Percentiles rank a stretch among this genome's conserved stretches.
Conservation (phyloP, 1,284 basidiomycete species). For the Tilletia horrida region DNA sequence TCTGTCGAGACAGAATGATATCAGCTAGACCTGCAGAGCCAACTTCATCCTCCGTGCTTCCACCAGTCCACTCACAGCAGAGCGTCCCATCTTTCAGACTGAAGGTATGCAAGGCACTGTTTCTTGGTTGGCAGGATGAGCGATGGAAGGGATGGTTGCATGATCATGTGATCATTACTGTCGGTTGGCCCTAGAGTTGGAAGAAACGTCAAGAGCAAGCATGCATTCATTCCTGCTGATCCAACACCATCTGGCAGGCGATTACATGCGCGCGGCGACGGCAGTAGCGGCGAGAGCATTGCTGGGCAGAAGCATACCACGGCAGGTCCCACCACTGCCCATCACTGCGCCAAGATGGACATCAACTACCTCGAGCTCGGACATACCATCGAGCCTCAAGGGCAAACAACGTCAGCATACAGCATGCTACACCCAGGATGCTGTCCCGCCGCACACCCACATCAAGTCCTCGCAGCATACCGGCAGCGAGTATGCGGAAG, state of each 20-base stretch:
- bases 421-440: background rate
- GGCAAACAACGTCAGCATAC: constrained; percentile 9
- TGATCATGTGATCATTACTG: background rate
- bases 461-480: no score
- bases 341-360: no score
- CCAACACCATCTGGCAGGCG: constrained; percentile 3
- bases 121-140: no score
- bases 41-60: background rate
- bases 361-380: background rate
- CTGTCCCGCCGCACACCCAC: background rate
- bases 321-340: no score
- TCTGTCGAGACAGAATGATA: background rate
- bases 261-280: background rate
- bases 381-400: background rate
- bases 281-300: background rate
- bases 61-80: background rate
- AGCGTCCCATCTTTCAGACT: constrained; percentile 13
- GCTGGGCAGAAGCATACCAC: no score
- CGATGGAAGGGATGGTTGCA: background rate
- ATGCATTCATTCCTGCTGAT: background rate
- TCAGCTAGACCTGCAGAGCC: no score
- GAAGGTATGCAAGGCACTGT: no score
- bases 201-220: background rate
- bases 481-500: background rate
- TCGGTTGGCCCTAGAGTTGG: background rate